Conservation (phyloP, 2,329 filamentous ascomycete species). For the Curvularia spicifera region DNA sequence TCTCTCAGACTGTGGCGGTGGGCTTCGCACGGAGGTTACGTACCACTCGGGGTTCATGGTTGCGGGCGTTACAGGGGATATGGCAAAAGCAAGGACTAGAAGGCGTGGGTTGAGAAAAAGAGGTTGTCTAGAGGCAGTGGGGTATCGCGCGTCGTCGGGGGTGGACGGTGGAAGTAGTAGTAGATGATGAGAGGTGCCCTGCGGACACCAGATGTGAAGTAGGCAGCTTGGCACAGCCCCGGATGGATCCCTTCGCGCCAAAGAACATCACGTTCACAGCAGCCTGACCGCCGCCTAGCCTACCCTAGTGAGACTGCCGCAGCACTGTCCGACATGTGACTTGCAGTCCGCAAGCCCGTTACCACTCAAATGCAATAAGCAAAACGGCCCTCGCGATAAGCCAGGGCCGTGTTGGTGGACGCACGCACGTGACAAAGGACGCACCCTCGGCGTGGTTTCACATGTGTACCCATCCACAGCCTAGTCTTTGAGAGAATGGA, state of each 20-base stretch:
- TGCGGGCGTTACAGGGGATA: conserved; percentile 41
- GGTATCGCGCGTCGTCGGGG: conserved; percentile 33
- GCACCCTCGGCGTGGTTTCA: conserved; percentile 3
- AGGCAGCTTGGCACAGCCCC: conserved; percentile 18
- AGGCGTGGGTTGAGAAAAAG: conserved; percentile 14
- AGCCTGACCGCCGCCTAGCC: conserved; percentile 25
- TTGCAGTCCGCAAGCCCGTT: not conserved
- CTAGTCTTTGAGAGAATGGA: conserved; percentile 27
- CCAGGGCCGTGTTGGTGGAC: not conserved
- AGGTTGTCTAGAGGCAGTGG: conserved; percentile 23
- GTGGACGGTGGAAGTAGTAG: conserved; percentile 29
- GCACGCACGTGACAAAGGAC: conserved; percentile 16
- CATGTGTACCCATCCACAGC: not conserved
- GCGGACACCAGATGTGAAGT: conserved; percentile 30
- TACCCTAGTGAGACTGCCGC: conserved; percentile 7
- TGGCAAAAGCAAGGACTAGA: conserved; percentile 17
- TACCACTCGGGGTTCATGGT: conserved; percentile 95
- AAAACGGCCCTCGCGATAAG: conserved; percentile 1
- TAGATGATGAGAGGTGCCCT: conserved; percentile 21
- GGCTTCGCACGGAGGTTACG: conserved; percentile 53
- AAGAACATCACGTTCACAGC: conserved; percentile 31
- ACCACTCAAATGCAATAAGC: conserved; percentile 2
- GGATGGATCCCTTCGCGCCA: conserved; percentile 18
- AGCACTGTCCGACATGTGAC: conserved; percentile 24
- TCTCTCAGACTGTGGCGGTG: conserved; percentile 38